Base-by-base conservation (phyloP, 2,329 filamentous ascomycete genomes). In the Exophiala bonariae region DNA sequence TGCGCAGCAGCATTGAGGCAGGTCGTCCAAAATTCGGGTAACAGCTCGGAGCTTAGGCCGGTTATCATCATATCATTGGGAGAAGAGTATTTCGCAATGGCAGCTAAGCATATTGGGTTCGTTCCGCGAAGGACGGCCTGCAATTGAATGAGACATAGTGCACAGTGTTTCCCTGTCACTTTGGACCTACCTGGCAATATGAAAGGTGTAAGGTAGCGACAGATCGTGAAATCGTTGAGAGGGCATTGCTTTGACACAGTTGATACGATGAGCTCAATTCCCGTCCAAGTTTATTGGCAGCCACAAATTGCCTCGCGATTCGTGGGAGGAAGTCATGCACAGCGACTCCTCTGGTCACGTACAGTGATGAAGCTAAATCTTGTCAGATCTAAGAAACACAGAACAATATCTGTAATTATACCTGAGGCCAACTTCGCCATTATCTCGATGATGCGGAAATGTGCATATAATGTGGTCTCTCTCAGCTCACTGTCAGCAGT, bases 161-260 rank as follows among this genome's bases (percentile, higher is more conserved):
- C 9, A 11, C 23, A 6, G 11, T 26, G 11, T 26, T 26, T 26
- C 6, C 23, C 23, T 11, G 23, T 6, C 23, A 6, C 23, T 6
- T 26, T 6, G 23, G 23, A 26, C 46, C 20, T 36, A 49, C 41
- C 17, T 44, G 46, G 36, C 32, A 49, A 30, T 32, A 49, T 32
- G 23, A 16, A 14, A 49, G 46, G 37, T 49, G 32, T 18, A 49
- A 36, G 7, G 46, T 49, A 22, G 41, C 46, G 3, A 49, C 36
- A 33, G 22, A 26, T 33, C 46, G 41, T 31, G 46, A 49, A 10
- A 44, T 44, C 18, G 46, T 17, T 9, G 31, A 16, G 2, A 39
- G n/a, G 11, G 39, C 41, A 13, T 20, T 13, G 3, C 20, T 26
- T 9, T 23, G 19, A 44, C 46, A 49, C 16, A 49, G 40, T 5